Base-by-base conservation (phyloP, 805 yeast species). In the Phaffomyces thermotolerans region DNA sequence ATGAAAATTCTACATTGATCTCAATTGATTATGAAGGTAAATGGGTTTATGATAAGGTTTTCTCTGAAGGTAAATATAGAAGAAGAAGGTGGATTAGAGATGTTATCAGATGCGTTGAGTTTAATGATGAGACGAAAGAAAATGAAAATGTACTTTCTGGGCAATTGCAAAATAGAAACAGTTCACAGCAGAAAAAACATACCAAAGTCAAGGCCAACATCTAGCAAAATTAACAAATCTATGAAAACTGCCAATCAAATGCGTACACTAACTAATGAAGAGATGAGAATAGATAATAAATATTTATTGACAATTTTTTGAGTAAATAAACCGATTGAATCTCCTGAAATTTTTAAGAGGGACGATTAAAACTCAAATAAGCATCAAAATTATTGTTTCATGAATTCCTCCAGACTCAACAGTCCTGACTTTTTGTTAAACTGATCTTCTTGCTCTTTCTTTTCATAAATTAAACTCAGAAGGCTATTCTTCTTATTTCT, bases 21-120 rank as follows among this genome's bases (percentile, higher is more conserved):
- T 71, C 68, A 18, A 68, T 84, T 18, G 95, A 87, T 62, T 67
- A 75, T 25, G 89, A 79, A 44, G 84, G 83, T 34, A 87, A 87
- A 60, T 87, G 95, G 95, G 91, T 85, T 17, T 87, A 87, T 59
- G 95, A 87, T 59, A 57, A 44, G 18, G 59, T 37, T 4, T 40
- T 38, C 10, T 44, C 39, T 4, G 55, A 62, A 33, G 63, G 63
- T 4, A 52, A 63, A 35, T 73, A 67, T 54, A 67, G 90, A 51
- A 68, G 91, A 56, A 68, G 91, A 54, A 69, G 88, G 59, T 83
- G 90, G 90, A 63, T 75, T 3, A 62, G 86, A 42, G 48, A 53
- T 8, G 67, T 66, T 27, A 50, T 53, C 0, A 55, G 71, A 42
- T 38, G 47, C 17, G 48, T 49, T 15, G 56, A 56, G 9, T 25